Conservation (phyloP, 192 early-diverging fungal genomes). For the Coemansia sp. region DNA sequence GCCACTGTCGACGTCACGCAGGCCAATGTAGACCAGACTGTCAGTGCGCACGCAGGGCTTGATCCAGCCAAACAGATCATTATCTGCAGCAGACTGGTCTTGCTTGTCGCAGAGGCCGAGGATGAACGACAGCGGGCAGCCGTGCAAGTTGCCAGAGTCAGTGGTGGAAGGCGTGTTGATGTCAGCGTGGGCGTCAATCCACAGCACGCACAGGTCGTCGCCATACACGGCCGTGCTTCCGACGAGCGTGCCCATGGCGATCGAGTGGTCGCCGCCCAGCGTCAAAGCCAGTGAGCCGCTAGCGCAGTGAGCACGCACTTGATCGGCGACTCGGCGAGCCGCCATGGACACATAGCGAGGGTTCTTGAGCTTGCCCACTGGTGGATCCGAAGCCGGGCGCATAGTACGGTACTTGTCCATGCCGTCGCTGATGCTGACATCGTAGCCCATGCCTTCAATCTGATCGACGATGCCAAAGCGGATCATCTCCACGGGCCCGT, state of each 20-base stretch:
- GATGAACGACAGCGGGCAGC: slow-evolving; percentile 92
- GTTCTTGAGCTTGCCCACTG: slow-evolving; percentile 81
- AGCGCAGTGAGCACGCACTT: slow-evolving; percentile 65
- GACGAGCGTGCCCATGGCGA: slow-evolving; percentile 88
- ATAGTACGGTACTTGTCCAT: slow-evolving; percentile 73
- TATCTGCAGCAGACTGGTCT: slow-evolving; percentile 5
- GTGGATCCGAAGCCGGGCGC: slow-evolving; percentile 70
- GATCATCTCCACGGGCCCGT: slow-evolving; percentile 81
- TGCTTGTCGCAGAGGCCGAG: slow-evolving; percentile 72
- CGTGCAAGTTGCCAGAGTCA: slow-evolving; percentile 91
- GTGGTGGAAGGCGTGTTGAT: slow-evolving; percentile 93
- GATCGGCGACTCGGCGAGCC: slow-evolving; percentile 64
- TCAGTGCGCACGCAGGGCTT: slow-evolving; percentile 71
- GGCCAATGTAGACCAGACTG: slow-evolving; percentile 92
- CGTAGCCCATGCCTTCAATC: slow-evolving; percentile 79
- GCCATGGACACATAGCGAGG: slow-evolving; percentile 82
- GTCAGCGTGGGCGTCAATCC: slow-evolving; percentile 95
- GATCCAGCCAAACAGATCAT: slow-evolving; percentile 75
- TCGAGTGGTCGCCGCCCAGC: slow-evolving; percentile 94
- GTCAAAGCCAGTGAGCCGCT: slow-evolving; percentile 84
- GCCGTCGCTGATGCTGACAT: slow-evolving; percentile 69
- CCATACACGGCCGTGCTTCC: slow-evolving; percentile 76
- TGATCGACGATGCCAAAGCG: slow-evolving; percentile 86
- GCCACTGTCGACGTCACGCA: slow-evolving; percentile 88
- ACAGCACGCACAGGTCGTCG: slow-evolving; percentile 84